Evolutionary conservation across 257 asterid genomes (phyloP).

Genomic region (Primulina huaijiensis): DNA sequence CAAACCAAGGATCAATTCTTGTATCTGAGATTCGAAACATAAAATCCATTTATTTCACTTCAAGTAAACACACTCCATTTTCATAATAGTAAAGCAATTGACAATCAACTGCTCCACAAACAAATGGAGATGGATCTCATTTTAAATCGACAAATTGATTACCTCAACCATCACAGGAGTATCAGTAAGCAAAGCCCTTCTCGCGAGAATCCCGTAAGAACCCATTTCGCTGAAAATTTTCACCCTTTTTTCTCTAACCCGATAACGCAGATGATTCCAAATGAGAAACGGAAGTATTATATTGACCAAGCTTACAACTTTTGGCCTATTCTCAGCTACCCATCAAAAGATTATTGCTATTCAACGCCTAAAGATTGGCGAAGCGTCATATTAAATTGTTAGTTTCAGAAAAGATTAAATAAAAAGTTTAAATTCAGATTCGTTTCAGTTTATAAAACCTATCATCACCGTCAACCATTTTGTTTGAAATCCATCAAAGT

Average conservation of each 20-base stretch:
- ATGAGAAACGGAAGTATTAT: background rate
- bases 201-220: conserved; percentile 69
- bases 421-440: background rate
- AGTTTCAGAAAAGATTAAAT: background rate
- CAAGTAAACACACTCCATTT: conserved; percentile 14
- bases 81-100: conserved; percentile 22
- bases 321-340: conserved; percentile 41
- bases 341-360: conserved; percentile 23
- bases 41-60: conserved; percentile 16
- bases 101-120: conserved; percentile 10
- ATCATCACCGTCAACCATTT: background rate
- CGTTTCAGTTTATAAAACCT: background rate
- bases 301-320: background rate
- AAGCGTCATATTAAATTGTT: background rate
- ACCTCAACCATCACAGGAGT: conserved; percentile 97
- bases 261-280: conserved; percentile 17
- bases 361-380: conserved; percentile 16
- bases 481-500: background rate
- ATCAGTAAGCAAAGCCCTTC: conserved; percentile 75
- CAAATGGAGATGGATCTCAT: conserved; percentile 24
- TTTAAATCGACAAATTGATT: conserved; percentile 16
- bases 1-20: conserved; percentile 71
- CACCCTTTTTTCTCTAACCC: conserved; percentile 7
- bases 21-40: conserved; percentile 58
- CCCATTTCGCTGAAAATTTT: conserved; percentile 53